Evolutionary conservation across 164 flowering plant species (phyloP).

Genomic region (Sedum album): DNA sequence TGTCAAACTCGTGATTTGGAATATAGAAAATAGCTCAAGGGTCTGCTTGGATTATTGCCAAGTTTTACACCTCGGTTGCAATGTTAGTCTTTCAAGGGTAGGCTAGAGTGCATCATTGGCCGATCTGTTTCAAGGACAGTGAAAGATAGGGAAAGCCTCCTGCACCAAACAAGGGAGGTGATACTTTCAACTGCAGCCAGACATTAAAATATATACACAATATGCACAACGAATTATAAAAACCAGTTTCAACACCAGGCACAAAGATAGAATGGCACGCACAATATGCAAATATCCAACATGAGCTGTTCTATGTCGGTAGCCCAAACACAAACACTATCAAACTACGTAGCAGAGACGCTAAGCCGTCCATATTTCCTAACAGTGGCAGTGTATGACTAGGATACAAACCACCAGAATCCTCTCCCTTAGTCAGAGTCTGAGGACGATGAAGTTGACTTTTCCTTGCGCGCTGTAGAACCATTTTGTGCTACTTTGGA

Average conservation of each 20-base stretch:
- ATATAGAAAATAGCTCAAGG: no score
- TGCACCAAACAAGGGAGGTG: no score
- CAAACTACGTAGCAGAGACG: not conserved
- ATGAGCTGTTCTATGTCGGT: not conserved
- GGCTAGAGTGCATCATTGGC: no score
- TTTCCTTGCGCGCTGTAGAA: not conserved
- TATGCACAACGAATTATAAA: not conserved
- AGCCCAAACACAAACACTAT: not conserved
- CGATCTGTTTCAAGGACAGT: no score
- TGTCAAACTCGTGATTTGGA: no score
- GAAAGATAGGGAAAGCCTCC: no score
- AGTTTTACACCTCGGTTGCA: no score
- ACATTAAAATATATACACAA: not conserved
- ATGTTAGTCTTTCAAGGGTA: no score
- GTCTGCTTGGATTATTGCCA: no score
- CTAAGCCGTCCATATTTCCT: not conserved
- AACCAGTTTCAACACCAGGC: not conserved
- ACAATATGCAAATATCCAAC: not conserved
- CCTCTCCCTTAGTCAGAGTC: slow-evolving; percentile 11
- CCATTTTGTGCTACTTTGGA: slow-evolving; percentile 11
- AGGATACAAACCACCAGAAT: not conserved
- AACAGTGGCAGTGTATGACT: not conserved
- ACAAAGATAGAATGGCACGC: not conserved
- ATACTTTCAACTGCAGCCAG: no score
- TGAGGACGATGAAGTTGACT: slow-evolving; percentile 16